Evolutionary conservation across 495 filamentous ascomycete genomes (phyloP).

Genomic region (Tuber brumale): DNA sequence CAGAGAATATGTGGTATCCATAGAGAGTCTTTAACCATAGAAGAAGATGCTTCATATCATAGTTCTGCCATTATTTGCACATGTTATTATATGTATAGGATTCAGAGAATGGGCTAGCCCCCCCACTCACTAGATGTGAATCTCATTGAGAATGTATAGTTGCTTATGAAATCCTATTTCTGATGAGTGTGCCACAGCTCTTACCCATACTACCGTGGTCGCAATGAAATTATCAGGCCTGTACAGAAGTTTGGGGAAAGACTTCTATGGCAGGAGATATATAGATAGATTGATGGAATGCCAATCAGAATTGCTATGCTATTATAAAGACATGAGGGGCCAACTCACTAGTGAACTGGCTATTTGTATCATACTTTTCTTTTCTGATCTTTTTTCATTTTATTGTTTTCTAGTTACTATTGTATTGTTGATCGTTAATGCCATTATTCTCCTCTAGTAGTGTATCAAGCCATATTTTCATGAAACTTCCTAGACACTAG

Average conservation of each 20-base stretch:
- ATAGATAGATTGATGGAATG: background rate
- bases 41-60: conserved; percentile 3
- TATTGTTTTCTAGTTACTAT: too few species aligned
- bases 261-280: background rate
- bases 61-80: background rate
- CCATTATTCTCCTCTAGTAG: too few species aligned
- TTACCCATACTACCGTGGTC: background rate
- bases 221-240: conserved; percentile 4
- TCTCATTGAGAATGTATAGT: conserved; percentile 8
- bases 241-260: conserved; percentile 10
- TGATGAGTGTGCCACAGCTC: background rate
- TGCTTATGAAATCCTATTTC: background rate
- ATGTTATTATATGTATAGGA: background rate
- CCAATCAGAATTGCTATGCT: background rate
- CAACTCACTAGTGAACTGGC: background rate
- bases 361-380: too few species aligned
- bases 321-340: background rate
- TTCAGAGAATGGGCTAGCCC: background rate
- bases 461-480: too few species aligned
- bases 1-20: background rate
- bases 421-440: too few species aligned
- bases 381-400: too few species aligned
- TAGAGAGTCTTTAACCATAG: background rate
- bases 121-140: conserved; percentile 4
- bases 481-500: too few species aligned